Percentiles rank a stretch among this genome's conserved stretches.
Conservation (phyloP, 176 grass and related monocot genomes). For the sorghum (Sorghum bicolor) region Sorghum_bicolor_NCBIv3 NC_012873.2:62854501-62855000, state of each 20-base stretch:
- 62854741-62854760: constrained; percentile 1
- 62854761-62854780: constrained; percentile 6
- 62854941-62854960: not conserved
- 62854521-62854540: not conserved
- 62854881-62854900: not conserved
- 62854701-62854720: not conserved
- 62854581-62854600: not conserved
- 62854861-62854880: constrained; percentile 29
- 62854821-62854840: not conserved
- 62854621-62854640: not conserved
- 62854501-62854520: not conserved
- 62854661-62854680: not conserved
- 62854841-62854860: constrained; percentile 28
- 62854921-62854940: not conserved
- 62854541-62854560: not conserved
- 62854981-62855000: constrained; percentile 37
- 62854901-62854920: constrained; percentile 3
- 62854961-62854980: constrained; percentile 44
- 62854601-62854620: not conserved
- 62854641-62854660: constrained; percentile 16
- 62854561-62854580: not conserved
- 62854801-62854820: not conserved
- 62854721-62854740: constrained; percentile 4
- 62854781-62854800: constrained; percentile 23
- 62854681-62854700: not conserved